Evolutionary conservation across 306 rosid species (phyloP), one percentile per base, ranked within the genome.

Genomic region (Adenanthera pavonina): DNA sequence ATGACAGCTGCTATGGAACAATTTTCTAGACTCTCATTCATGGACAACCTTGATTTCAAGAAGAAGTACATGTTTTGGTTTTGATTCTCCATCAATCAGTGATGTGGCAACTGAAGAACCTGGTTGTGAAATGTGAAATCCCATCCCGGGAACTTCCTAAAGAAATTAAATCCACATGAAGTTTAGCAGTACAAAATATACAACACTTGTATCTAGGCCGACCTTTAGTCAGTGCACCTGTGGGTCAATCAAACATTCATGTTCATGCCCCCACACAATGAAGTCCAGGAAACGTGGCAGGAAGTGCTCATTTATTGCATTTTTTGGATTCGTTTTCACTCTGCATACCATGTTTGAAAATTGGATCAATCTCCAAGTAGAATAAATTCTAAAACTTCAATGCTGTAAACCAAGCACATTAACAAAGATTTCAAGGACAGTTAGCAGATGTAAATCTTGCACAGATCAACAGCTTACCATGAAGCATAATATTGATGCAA

Each of bases 71-170:
- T 93, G 99, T 78, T 95, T 95, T 8, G 99, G 99, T 88, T 93
- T 95, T 54, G 99, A 95, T 86, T 95, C 99, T 78, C 99, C 99
- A 80, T 93, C 99, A 80, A 95, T 95, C 64, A 95, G 93, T 70
- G 99, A 95, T 85, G 98, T 95, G 72, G 99, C 99, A 72, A 95
- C 99, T 33, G 99, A 95, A 43, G 99, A 95, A 71, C 99, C 99
- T 78, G 99, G 99, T 80, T 95, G 99, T 34, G 99, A 86, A 83
- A 95, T 92, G 92, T 95, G 99, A 87, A 95, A 95, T 65, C 99
- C 98, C 99, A 93, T 93, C 83, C 98, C 99, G 8, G 97, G 91
- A 88, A 95, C 97, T 89, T 95, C 99, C 99, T 95, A 87, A 87
- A 62, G 77, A 85, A 82, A 79, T 69, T 54, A 80, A 75, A 62